Evolutionary conservation across 768 basidiomycete species (phyloP).

Genomic region (Auriscalpium orientale): DNA sequence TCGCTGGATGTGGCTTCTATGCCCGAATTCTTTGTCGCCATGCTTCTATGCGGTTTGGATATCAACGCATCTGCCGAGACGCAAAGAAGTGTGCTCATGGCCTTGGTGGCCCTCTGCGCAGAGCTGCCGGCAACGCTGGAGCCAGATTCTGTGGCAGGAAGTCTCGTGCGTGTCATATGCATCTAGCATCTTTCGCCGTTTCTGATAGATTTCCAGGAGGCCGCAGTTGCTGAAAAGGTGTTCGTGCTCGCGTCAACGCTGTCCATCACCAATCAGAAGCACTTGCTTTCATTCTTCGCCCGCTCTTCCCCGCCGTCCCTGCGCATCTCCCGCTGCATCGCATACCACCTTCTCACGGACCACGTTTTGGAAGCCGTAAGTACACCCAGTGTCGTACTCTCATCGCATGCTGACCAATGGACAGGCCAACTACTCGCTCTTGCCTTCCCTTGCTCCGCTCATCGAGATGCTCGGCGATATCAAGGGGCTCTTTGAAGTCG

Average conservation of each 20-base stretch:
- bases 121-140: slow-evolving; percentile 26
- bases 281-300: slow-evolving; percentile 43
- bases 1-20: slow-evolving; percentile 32
- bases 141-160: slow-evolving; percentile 18
- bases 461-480: slow-evolving; percentile 43
- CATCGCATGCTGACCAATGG: background rate
- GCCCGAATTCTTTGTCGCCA: slow-evolving; percentile 38
- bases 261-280: slow-evolving; percentile 41
- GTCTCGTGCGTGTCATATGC: background rate
- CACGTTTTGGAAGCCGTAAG: slow-evolving; percentile 5
- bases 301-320: slow-evolving; percentile 41
- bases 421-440: slow-evolving; percentile 23
- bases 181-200: background rate
- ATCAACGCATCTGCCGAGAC: slow-evolving; percentile 36
- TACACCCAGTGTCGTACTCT: background rate
- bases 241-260: slow-evolving; percentile 33
- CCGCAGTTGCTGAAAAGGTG: slow-evolving; percentile 37
- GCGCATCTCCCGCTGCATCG: slow-evolving; percentile 52
- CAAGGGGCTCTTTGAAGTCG: slow-evolving; percentile 24
- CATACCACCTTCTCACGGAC: slow-evolving; percentile 39
- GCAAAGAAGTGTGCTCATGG: slow-evolving; percentile 35
- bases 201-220: slow-evolving; percentile 31
- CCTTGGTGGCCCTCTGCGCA: slow-evolving; percentile 41
- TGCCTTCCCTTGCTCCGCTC: slow-evolving; percentile 46
- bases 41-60: slow-evolving; percentile 55